Percentiles rank a stretch among this genome's conserved stretches.
Evolutionary conservation across 2,329 filamentous ascomycete genomes (phyloP).

Genomic region (Tolypocladium ovalisporum): DNA sequence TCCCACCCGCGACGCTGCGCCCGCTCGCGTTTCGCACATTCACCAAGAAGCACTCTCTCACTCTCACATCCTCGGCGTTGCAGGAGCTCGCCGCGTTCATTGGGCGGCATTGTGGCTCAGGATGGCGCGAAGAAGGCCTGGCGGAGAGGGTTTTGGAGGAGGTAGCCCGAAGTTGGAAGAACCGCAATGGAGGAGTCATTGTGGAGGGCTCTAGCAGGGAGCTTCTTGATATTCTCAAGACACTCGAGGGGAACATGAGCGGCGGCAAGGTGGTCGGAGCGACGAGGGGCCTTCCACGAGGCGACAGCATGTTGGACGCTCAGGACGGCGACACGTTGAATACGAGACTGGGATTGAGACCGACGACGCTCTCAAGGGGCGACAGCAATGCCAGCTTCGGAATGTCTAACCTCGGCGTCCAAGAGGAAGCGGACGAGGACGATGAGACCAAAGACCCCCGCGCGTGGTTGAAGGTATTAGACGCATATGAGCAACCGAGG

Average conservation of each 20-base stretch:
- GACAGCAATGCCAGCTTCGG: constrained; percentile 58
- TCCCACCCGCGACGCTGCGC: constrained; percentile 76
- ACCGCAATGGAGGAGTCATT: constrained; percentile 76
- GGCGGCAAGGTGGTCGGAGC: constrained; percentile 59
- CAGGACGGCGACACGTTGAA: constrained; percentile 40
- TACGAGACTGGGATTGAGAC: constrained; percentile 44
- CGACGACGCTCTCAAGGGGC: constrained; percentile 36
- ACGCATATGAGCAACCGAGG: constrained; percentile 77
- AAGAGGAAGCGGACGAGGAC: constrained; percentile 46
- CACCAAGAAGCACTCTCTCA: constrained; percentile 94
- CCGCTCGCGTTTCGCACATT: constrained; percentile 91
- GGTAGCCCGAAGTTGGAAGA: constrained; percentile 85
- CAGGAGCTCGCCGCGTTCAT: constrained; percentile 81
- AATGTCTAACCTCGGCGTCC: constrained; percentile 39
- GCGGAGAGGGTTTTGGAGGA: constrained; percentile 91
- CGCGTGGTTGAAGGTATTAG: constrained; percentile 74
- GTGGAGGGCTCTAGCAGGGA: constrained; percentile 71
- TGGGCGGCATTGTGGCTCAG: constrained; percentile 85
- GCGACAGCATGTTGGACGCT: constrained; percentile 52
- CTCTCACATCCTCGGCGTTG: constrained; percentile 76
- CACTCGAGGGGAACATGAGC: constrained; percentile 77
- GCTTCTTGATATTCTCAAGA: constrained; percentile 73
- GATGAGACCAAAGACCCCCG: constrained; percentile 57
- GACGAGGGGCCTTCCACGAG: constrained; percentile 38
- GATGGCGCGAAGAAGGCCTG: constrained; percentile 91